Base-by-base conservation (phyloP, 768 basidiomycete species). In the Boletus subparvulus region DNA sequence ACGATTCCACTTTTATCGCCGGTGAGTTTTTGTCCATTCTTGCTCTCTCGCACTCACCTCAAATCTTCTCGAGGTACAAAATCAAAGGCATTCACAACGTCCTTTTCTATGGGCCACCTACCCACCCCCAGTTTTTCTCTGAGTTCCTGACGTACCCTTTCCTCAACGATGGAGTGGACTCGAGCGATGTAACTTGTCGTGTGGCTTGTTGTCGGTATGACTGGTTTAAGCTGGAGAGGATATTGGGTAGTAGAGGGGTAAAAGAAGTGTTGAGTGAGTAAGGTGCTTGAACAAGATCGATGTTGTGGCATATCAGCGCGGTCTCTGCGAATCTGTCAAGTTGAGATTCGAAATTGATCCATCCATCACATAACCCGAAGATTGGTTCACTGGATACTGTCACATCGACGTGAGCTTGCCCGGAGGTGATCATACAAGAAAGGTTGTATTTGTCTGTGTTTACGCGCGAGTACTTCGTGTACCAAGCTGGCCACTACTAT, bases 1-100 rank as follows among this genome's bases (percentile, higher is more conserved):
- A 69, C 85, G 97, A n/a, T 98, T 98, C 79, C 95, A 99, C 73
- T 99, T 98, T 72, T 98, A 93, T 80, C 84, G 92, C 60, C 79
- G 94, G 88, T 87, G 43, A 43, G 77, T 69, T 44, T 11, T 39
- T 47, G 14, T 28, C 12, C 21, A 33, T 37, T 21, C 16, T 30
- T 50, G 9, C 40, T 5, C 43, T 59, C 52, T 45, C 19, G 30
- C 41, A n/a, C 39, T 47, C 14, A 56, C 21, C 50, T 19, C 30
- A 11, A 44, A 53, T 17, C 6, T 19, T 26, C 24, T 35, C n/a
- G 65, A 92, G 94, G 55, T 98, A 98, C 77, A 93, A 92, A 63
- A 84, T 98, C 49, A 81, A 94, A 62, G 97, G 96, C 7, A 91
- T 93, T 56, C 87, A 90, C 49, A 98, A 97, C 65, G 72, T 97